phyloP scores from a whole-genome alignment of 768 basidiomycete species.

The Leccinum disarticulatum region DNA sequence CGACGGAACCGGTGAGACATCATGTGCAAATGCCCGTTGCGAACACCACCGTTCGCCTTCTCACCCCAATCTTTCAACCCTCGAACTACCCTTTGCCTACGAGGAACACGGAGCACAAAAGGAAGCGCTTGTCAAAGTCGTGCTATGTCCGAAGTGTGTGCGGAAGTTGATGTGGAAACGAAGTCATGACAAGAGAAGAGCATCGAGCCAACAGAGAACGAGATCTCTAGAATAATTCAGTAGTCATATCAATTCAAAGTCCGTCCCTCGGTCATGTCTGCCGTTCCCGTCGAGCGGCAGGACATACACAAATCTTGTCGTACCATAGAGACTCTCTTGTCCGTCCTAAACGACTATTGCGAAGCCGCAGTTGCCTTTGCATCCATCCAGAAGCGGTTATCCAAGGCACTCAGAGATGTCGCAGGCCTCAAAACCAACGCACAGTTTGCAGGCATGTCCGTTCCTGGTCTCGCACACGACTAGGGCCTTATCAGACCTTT shows the following conservation, averaged over 20 bases:
- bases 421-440: too few species aligned
- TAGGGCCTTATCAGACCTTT: too few species aligned
- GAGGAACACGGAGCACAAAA: conserved; percentile 73
- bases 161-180: conserved; percentile 88
- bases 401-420: conserved; percentile 69
- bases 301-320: conserved; percentile 85
- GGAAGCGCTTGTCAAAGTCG: conserved; percentile 87
- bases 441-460: too few species aligned
- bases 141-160: conserved; percentile 75
- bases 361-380: conserved; percentile 65
- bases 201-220: background rate
- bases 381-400: conserved; percentile 70
- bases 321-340: conserved; percentile 66
- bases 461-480: too few species aligned
- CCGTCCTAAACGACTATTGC: conserved; percentile 70
- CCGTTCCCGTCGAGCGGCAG: conserved; percentile 52
- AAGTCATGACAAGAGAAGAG: conserved; percentile 52
- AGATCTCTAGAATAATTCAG: too few species aligned
- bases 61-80: conserved; percentile 54
- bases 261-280: conserved; percentile 14
- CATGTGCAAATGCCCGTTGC: conserved; percentile 90
- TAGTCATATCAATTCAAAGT: conserved; percentile 20
- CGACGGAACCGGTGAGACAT: conserved; percentile 78
- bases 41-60: conserved; percentile 48
- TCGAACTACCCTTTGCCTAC: conserved; percentile 91